Evolutionary conservation across 148 eudicot genomes (phyloP).

Genomic region (Agrostemma githago): DNA sequence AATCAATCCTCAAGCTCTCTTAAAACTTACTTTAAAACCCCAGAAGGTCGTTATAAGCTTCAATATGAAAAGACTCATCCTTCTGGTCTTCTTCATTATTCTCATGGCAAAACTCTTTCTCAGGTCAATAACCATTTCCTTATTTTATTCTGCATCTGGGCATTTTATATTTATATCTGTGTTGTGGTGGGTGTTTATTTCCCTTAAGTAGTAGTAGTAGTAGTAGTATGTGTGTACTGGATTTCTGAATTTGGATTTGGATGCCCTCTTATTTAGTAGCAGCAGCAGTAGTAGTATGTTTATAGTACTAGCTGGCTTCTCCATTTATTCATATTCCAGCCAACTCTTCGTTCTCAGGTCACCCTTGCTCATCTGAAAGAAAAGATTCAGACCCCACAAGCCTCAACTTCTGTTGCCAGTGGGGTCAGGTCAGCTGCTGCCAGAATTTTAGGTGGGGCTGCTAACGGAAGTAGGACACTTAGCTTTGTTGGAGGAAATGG

Average conservation of each 20-base stretch:
- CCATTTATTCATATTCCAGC: too few species aligned
- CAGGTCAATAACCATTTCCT: constrained; percentile 39
- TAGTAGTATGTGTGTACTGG: too few species aligned
- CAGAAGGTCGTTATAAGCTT: constrained; percentile 90
- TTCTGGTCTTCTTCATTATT: constrained; percentile 65
- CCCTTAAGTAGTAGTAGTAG: too few species aligned
- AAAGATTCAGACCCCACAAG: constrained; percentile 36
- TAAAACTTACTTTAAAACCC: constrained; percentile 86
- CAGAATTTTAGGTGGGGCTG: constrained; percentile 59
- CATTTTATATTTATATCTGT: too few species aligned
- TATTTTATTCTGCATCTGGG: background rate
- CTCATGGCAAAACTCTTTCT: constrained; percentile 74
- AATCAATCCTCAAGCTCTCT: constrained; percentile 46
- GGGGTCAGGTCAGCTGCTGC: constrained; percentile 89
- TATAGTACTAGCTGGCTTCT: too few species aligned
- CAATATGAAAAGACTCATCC: constrained; percentile 82
- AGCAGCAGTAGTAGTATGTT: too few species aligned
- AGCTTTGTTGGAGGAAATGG: constrained; percentile 83
- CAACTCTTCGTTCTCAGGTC: constrained; percentile 41
- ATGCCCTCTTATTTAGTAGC: too few species aligned
- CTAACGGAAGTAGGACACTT: constrained; percentile 60
- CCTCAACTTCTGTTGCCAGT: constrained; percentile 60
- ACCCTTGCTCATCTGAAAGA: constrained; percentile 80
- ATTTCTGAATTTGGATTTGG: too few species aligned
- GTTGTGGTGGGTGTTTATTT: too few species aligned